Base-by-base conservation (phyloP, 169 alveolate genomes). In the Cryptosporidium meleagridis region DNA sequence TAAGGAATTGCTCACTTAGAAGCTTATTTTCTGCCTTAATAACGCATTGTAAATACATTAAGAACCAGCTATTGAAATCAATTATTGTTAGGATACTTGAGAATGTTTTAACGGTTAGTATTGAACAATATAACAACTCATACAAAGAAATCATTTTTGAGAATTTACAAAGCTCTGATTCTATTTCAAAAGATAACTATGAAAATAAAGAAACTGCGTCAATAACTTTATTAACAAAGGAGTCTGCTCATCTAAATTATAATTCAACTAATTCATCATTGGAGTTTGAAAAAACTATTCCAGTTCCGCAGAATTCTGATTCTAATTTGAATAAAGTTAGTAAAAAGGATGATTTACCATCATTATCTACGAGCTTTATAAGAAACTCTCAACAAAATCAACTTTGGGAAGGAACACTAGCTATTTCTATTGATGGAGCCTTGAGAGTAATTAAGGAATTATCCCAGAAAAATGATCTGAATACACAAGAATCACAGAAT, bases 341-440 rank as follows among this genome's bases (percentile, higher is more conserved):
- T 9, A 55, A 55, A 26, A 3, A 26, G 0, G 67, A 55, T 55
- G 70, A n/a, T 12, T 52, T 8, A 31, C 70, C 53, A 18, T 73
- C 68, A 2, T 14, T 73, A 37, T 73, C 68, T 70, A 16, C 35
- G 1, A 53, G 39, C 0, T 18, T 52, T 1, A 73, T 31, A 29
- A 39, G 68, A 10, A 39, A 73, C 14, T n/a, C 72, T 37, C 72
- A 70, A 8, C 84, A 72, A 31, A 45, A 72, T n/a, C 41, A 73
- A 23, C 53, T 58, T 65, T 80, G 75, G 89, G 89, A 80, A 21
- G 48, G 23, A 21, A 80, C 80, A 2, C 41, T 80, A 2, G 80
- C 16, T 29, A 80, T 80, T 26, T 23, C 89, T 14, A 80, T 80
- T 33, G 89, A 80, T 51, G 89, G 89, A 12, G 44, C 89, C 23